A percentile compares a stretch with the other conserved stretches of the same genome.
phyloP scores from a whole-genome alignment of 306 rosid genomes.

The Quercus gilva region DNA sequence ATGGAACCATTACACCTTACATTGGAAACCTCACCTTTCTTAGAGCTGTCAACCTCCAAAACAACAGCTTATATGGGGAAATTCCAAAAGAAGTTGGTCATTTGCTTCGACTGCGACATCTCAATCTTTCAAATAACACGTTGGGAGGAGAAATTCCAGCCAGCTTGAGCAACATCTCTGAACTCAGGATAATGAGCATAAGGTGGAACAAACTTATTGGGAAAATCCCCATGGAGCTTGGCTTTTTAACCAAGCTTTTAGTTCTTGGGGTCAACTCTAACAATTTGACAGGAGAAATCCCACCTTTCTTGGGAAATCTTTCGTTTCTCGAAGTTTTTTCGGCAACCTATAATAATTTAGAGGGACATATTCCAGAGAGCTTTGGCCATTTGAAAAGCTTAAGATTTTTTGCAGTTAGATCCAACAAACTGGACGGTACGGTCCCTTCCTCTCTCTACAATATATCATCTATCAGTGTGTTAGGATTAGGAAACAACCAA shows the following conservation, averaged over 20 bases:
- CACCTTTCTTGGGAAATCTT: slow-evolving; percentile 15
- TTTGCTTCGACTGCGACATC: slow-evolving; percentile 4
- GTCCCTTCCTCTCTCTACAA: slow-evolving; percentile 30
- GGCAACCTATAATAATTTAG: background rate
- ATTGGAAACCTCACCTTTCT: slow-evolving; percentile 36
- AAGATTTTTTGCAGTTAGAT: accelerated
- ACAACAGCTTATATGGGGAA: slow-evolving; percentile 23
- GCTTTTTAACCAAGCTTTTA: background rate
- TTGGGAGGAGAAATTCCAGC: slow-evolving; percentile 32
- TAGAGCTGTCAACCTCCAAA: background rate
- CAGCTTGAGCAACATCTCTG: background rate
- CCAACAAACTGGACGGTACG: slow-evolving; percentile 13
- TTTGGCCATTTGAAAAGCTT: background rate
- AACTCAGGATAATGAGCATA: background rate
- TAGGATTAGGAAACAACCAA: background rate
- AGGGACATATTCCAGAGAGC: slow-evolving; percentile 9
- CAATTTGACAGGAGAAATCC: slow-evolving; percentile 11
- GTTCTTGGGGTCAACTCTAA: background rate
- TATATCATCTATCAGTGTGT: background rate
- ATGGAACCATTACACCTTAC: slow-evolving; percentile 35
- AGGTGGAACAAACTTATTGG: background rate
- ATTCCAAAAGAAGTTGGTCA: slow-evolving; percentile 31
- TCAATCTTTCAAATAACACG: slow-evolving; percentile 1
- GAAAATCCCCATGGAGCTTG: background rate
- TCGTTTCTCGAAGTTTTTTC: background rate